Percentiles rank a stretch among this genome's conserved stretches.
phyloP scores from a whole-genome alignment of 2,329 filamentous ascomycete genomes.

The Emydomyces testavorans region DNA sequence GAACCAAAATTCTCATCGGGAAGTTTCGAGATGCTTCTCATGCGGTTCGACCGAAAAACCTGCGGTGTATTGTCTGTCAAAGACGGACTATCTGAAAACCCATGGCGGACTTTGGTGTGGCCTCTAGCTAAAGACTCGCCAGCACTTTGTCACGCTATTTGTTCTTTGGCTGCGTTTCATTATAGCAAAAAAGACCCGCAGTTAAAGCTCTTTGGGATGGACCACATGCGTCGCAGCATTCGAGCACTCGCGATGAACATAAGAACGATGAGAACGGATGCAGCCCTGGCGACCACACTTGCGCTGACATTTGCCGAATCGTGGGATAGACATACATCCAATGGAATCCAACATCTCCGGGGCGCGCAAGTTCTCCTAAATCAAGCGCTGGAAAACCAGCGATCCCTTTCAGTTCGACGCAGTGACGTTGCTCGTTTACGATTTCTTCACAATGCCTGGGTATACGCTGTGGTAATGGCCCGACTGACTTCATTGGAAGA shows the following conservation, averaged over 20 bases:
- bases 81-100: constrained; percentile 57
- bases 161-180: constrained; percentile 59
- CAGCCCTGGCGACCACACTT: constrained; percentile 58
- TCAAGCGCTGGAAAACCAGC: constrained; percentile 42
- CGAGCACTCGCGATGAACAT: constrained; percentile 48
- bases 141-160: constrained; percentile 56
- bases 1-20: constrained; percentile 41
- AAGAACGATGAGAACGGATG: constrained; percentile 52
- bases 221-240: constrained; percentile 57
- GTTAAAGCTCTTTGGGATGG: constrained; percentile 52
- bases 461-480: constrained; percentile 63
- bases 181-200: constrained; percentile 47
- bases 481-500: constrained; percentile 53
- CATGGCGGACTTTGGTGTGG: constrained; percentile 61
- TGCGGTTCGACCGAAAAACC: constrained; percentile 54
- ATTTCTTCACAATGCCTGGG: constrained; percentile 60
- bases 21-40: constrained; percentile 50
- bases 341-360: constrained; percentile 57
- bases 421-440: constrained; percentile 46
- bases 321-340: constrained; percentile 59
- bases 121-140: constrained; percentile 53
- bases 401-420: constrained; percentile 29
- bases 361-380: constrained; percentile 55
- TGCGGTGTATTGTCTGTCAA: constrained; percentile 62
- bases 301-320: constrained; percentile 58